Evolutionary conservation across 1,284 basidiomycete species (phyloP).

Genomic region (Schizophyllum commune): DNA sequence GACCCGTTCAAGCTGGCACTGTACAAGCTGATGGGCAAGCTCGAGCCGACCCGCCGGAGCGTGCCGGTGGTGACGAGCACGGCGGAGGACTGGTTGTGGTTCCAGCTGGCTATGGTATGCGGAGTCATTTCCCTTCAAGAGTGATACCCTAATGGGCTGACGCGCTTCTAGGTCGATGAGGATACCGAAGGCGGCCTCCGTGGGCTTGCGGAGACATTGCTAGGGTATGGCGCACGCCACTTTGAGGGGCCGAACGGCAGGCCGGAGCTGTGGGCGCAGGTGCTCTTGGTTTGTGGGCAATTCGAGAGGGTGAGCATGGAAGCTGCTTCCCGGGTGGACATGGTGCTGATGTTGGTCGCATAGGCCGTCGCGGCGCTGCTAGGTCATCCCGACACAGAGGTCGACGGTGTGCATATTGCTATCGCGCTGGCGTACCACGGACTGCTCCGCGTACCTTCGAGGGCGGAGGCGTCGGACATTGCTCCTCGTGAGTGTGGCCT

Average conservation of each 20-base stretch:
- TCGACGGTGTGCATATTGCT: constrained; percentile 93
- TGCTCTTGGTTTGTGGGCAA: constrained; percentile 87
- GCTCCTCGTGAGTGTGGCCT: constrained; percentile 59
- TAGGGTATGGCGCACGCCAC: constrained; percentile 86
- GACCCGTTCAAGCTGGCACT: constrained; percentile 96
- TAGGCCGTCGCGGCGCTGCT: constrained; percentile 88
- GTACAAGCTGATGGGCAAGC: constrained; percentile 92
- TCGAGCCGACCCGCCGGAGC: constrained; percentile 79
- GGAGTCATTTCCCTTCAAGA: no score
- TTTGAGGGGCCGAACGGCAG: constrained; percentile 75
- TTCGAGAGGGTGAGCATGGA: constrained; percentile 78
- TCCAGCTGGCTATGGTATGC: constrained; percentile 82
- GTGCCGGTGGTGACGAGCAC: constrained; percentile 83
- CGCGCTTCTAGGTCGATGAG: constrained; percentile 52
- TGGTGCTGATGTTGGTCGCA: constrained; percentile 2
- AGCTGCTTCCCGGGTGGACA: constrained; percentile 2
- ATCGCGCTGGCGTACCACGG: constrained; percentile 93
- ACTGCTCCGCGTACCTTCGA: constrained; percentile 75
- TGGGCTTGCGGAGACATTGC: constrained; percentile 73
- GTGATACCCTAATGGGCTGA: neutral
- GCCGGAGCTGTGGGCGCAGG: constrained; percentile 76
- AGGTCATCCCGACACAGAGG: constrained; percentile 81
- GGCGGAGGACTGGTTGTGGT: constrained; percentile 98
- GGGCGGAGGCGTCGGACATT: constrained; percentile 75
- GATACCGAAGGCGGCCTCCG: constrained; percentile 76